Evolutionary conservation across 1,284 basidiomycete genomes (phyloP), one percentile per base, ranked within the genome.

Genomic region (Athelia sp.): DNA sequence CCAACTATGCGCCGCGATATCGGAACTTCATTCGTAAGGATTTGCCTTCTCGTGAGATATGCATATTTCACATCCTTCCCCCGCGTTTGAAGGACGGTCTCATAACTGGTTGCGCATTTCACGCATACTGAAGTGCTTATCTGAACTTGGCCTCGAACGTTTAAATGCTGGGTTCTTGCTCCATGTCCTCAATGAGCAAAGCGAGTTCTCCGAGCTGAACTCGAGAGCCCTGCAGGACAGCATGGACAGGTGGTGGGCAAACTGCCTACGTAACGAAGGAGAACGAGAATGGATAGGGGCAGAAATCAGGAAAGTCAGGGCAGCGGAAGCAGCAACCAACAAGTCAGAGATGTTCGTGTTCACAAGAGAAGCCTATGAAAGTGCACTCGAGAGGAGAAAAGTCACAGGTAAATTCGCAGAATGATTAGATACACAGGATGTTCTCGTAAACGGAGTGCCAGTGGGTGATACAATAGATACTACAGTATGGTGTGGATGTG

Each of bases 91-190:
- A 86, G 84, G 72, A 43, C 77, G 78, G 26, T 66, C 78, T 4
- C 87, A 90, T 66, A 90, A 90, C 66, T 78, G 89, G 65, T 77
- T 90, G 50, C 82, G 87, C 32, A 81, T 90, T 54, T 84, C 87
- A 43, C 82, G 87, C 18, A 87, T 90, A 54, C 68, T 90, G 58
- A 89, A 90, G 64, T 84, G 78, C 56, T 67, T 90, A 26, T 86
- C 85, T 17, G 84, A 87, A 57, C 62, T 87, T 50, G 82, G 79
- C 14, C 62, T 84, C 40, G 83, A 86, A 55, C 74, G 63, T 48
- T 69, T 83, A 18, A 84, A 82, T 57, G 76, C 79, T 3, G 81
- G 83, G 0, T 84, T 89, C 56, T 63, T 90, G 38, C 69, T 90
- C 34, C 80, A 87, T 58, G 73, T 88, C 52, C 73, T 89, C 29